Evolutionary conservation across 148 eudicot genomes (phyloP).

Genomic region (Amaranthus cruentus): DNA sequence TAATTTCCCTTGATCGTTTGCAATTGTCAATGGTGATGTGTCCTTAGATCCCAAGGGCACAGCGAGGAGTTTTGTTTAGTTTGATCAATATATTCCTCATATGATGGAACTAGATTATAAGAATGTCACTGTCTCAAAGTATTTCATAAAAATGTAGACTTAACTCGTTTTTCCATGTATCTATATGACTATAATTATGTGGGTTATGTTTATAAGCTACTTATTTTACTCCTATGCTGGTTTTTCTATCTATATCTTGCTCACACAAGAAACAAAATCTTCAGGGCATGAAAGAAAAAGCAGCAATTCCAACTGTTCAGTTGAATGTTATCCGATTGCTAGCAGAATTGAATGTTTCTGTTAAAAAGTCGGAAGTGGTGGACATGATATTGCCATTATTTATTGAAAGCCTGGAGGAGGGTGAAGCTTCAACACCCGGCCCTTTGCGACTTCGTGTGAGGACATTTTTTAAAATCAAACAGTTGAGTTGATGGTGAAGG

Average conservation of each 20-base stretch:
- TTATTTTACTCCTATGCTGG: background rate
- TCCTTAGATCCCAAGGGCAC: no score
- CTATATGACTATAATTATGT: background rate
- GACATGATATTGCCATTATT: constrained; percentile 86
- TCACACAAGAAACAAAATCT: background rate
- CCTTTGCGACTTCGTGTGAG: constrained; percentile 83
- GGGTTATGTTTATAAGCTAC: background rate
- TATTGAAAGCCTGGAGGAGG: constrained; percentile 93
- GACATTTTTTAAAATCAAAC: background rate
- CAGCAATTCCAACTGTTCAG: constrained; percentile 60
- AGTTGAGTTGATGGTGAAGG: background rate
- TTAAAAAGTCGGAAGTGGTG: constrained; percentile 87
- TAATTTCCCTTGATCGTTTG: no score
- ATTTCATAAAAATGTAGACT: background rate
- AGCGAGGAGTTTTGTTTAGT: no score
- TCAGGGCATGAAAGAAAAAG: constrained; percentile 79
- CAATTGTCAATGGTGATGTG: no score
- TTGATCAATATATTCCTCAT: no score
- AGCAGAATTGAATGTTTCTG: constrained; percentile 71
- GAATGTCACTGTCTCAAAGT: background rate
- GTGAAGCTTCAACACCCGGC: constrained; percentile 89
- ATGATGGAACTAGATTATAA: background rate
- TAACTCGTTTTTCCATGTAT: background rate
- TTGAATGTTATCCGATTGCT: constrained; percentile 82
- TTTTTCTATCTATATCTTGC: background rate